Conservation (phyloP, 139 green algal species). For the Picochlorum sp. region DNA sequence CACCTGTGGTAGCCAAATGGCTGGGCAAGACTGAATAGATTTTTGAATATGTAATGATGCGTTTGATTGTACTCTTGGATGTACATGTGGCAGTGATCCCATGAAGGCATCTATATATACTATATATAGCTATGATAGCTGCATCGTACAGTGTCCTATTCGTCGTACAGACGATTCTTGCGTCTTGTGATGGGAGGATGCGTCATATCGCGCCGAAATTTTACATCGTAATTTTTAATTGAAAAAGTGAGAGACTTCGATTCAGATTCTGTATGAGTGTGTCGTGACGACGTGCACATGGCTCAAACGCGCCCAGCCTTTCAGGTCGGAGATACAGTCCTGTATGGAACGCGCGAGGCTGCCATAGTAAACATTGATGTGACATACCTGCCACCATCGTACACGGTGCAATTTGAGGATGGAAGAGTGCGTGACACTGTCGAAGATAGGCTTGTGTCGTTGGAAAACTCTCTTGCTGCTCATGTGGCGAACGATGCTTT, state of each 20-base stretch:
- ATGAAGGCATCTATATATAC: background rate
- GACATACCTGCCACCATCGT: background rate
- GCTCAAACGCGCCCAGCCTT: background rate
- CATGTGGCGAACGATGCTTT: background rate
- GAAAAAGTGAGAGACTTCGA: too few species aligned
- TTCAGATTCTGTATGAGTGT: too few species aligned
- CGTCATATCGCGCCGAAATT: too few species aligned
- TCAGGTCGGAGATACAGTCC: background rate
- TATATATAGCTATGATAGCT: too few species aligned
- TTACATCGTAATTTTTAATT: too few species aligned
- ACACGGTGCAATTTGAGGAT: background rate
- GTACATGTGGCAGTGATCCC: background rate
- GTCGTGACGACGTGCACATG: background rate
- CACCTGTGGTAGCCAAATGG: constrained; percentile 83
- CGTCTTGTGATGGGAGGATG: too few species aligned
- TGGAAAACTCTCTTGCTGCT: background rate
- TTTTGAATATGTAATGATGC: too few species aligned
- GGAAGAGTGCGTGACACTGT: background rate
- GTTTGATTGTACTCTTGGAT: background rate
- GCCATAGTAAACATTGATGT: background rate
- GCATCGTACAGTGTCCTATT: background rate
- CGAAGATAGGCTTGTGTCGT: background rate
- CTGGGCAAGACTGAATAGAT: constrained; percentile 47
- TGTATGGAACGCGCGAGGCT: background rate
- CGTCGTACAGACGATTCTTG: background rate